phyloP scores from a whole-genome alignment of 257 asterid genomes.

The Solanum pennellii region DNA sequence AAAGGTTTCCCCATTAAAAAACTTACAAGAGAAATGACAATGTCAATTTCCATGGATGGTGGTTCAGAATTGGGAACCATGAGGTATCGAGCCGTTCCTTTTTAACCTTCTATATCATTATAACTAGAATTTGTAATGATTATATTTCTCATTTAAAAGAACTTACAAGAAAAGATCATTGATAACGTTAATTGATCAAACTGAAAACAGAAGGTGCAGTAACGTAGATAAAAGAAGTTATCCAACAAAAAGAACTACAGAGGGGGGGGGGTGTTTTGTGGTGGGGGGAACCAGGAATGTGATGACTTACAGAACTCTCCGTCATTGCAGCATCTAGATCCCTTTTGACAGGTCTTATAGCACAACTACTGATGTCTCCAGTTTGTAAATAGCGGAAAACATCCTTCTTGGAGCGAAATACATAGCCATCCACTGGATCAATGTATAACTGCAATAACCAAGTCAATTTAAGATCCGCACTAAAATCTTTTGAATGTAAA shows the following conservation, averaged over 20 bases:
- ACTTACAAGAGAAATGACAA: not conserved
- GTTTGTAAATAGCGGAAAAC: slow-evolving; percentile 47
- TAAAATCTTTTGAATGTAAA: not conserved
- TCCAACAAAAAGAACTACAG: not conserved
- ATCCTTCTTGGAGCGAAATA: slow-evolving; percentile 53
- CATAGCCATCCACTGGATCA: slow-evolving; percentile 54
- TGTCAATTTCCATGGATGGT: not conserved
- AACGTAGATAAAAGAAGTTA: not conserved
- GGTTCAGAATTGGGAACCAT: not conserved
- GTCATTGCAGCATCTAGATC: slow-evolving; percentile 5
- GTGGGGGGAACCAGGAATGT: not conserved
- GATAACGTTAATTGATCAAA: not conserved
- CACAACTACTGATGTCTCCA: slow-evolving; percentile 37
- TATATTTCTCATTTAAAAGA: not conserved
- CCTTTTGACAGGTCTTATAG: slow-evolving; percentile 33
- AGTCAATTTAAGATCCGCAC: not conserved
- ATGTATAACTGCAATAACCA: slow-evolving; percentile 40
- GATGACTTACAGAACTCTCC: slow-evolving; percentile 15
- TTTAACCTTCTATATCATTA: not conserved
- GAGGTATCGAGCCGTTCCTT: not conserved
- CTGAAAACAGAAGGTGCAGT: not conserved
- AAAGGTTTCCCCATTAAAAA: not conserved
- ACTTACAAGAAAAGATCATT: not conserved
- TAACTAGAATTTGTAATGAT: not conserved
- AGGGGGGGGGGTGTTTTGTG: not conserved